A percentile compares a stretch with the other conserved stretches of the same genome.
Evolutionary conservation across 257 asterid species (phyloP).

Genomic region (Jacaranda mimosifolia): DNA sequence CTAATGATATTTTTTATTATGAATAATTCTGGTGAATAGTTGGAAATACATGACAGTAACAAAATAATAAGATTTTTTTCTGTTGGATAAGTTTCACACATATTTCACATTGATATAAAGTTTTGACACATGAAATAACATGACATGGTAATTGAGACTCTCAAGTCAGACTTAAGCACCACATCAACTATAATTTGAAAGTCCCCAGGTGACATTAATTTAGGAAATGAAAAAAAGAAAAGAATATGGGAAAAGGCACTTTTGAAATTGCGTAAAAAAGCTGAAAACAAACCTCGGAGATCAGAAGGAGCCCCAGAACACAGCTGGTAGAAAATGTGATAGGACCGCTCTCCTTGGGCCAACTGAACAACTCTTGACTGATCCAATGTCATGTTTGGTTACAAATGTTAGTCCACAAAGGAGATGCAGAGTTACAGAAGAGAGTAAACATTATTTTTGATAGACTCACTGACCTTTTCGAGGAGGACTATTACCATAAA

Average conservation of each 20-base stretch:
- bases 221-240: not conserved
- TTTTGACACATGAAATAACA: not conserved
- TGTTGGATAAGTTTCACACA: slow-evolving; percentile 12
- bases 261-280: slow-evolving; percentile 8
- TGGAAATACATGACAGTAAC: slow-evolving; percentile 22
- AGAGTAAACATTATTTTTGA: slow-evolving; percentile 27
- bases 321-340: slow-evolving; percentile 92
- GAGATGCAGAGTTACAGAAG: slow-evolving; percentile 34
- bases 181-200: slow-evolving; percentile 8
- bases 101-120: not conserved
- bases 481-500: slow-evolving; percentile 71
- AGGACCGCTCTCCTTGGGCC: slow-evolving; percentile 84
- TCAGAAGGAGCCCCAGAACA: slow-evolving; percentile 89
- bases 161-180: slow-evolving; percentile 14
- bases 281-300: slow-evolving; percentile 70
- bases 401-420: slow-evolving; percentile 43
- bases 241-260: slow-evolving; percentile 8
- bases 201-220: slow-evolving; percentile 6
- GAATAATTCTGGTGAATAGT: not conserved
- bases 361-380: slow-evolving; percentile 95
- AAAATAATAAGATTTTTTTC: not conserved
- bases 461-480: slow-evolving; percentile 76
- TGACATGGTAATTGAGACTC: slow-evolving; percentile 28
- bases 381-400: slow-evolving; percentile 40
- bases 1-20: slow-evolving; percentile 2